Conservation (phyloP, 306 rosid genomes). For the Prunus mume region DNA sequence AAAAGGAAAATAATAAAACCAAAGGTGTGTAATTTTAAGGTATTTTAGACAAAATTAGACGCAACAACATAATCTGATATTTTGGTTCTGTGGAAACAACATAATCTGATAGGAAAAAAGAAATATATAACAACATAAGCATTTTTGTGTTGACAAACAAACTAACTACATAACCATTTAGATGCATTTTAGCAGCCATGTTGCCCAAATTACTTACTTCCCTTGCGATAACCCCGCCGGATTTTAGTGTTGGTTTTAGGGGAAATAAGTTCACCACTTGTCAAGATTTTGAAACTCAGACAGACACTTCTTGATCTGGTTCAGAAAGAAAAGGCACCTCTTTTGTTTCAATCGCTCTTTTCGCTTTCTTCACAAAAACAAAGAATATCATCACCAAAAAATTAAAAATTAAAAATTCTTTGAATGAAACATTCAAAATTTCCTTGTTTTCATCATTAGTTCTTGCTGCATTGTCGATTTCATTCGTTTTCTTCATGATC, state of each 20-base stretch:
- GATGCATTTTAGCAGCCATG: not conserved
- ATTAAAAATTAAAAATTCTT: not conserved
- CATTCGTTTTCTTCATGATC: constrained; percentile 10
- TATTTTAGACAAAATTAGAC: too few relatives aligned
- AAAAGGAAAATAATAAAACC: not conserved
- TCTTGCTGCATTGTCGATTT: constrained; percentile 17
- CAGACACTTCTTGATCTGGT: constrained; percentile 27
- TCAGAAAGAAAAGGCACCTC: constrained; percentile 23
- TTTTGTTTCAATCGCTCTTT: constrained; percentile 31
- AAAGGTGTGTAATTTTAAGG: too few relatives aligned
- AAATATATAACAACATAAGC: not conserved
- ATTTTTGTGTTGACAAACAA: not conserved
- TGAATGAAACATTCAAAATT: constrained; percentile 1
- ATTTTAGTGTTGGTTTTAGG: not conserved
- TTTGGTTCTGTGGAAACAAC: not conserved
- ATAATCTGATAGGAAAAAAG: not conserved
- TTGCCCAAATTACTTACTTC: not conserved
- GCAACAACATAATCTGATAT: too few relatives aligned
- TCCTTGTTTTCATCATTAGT: not conserved
- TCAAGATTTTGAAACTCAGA: constrained; percentile 10
- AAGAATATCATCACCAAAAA: not conserved
- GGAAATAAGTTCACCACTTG: not conserved
- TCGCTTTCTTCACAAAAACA: constrained; percentile 26
- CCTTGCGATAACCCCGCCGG: constrained; percentile 11
- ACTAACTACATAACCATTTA: not conserved